These are phyloP conservation scores for Pseudocercospora pini-densiflorae DNA, from an alignment of 2,329 filamentous ascomycete genomes.

Conservation along the genomic window DNA sequence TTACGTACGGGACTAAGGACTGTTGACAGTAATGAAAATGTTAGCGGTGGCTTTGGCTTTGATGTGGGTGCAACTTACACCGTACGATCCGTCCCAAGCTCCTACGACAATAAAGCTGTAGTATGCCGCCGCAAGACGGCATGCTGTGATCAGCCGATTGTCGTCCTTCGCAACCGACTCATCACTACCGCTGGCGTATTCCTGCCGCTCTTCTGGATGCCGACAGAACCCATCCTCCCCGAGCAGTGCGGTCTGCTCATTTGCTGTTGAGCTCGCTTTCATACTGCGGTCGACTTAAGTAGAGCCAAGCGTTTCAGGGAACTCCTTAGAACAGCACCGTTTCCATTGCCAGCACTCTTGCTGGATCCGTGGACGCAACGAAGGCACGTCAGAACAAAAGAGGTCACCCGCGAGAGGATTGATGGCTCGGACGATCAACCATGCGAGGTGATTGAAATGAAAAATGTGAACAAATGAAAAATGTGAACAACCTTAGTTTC, in stretches of 20 bases:
- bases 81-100: conserved; percentile 12
- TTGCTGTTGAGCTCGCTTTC: background rate
- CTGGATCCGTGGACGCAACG: background rate
- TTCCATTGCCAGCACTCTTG: background rate
- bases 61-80: conserved; percentile 6
- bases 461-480: too few relatives aligned
- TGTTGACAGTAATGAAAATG: background rate
- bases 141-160: conserved; percentile 1
- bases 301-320: background rate
- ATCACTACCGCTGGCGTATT: background rate
- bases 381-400: background rate
- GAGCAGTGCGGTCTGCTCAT: background rate
- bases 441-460: background rate
- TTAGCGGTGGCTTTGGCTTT: conserved; percentile 3
- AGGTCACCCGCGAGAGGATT: background rate
- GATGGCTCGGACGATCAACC: background rate
- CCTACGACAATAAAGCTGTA: conserved; percentile 15
- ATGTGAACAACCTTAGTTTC: background rate
- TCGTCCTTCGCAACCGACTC: background rate
- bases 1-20: background rate
- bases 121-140: conserved; percentile 11
- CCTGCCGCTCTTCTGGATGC: background rate
- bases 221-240: background rate
- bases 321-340: background rate
- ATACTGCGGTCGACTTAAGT: background rate